Percentiles rank a stretch among this genome's conserved stretches.
Evolutionary conservation across 2,329 filamentous ascomycete genomes (phyloP).

Genomic region (Cercospora sp.): DNA sequence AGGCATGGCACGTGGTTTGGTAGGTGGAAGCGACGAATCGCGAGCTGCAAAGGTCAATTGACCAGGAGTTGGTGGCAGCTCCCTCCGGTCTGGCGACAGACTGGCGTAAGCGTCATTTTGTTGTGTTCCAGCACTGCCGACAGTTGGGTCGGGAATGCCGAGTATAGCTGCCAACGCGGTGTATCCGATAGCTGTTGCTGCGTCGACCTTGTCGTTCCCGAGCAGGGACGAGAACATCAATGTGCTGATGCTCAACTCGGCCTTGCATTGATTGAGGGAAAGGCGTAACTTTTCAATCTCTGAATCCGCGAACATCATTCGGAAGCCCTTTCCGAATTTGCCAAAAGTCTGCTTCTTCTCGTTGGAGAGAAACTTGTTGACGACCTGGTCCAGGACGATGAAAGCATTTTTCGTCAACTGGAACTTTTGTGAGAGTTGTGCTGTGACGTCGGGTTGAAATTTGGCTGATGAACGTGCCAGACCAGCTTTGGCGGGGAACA

Average conservation of each 20-base stretch:
- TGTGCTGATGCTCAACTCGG: slow-evolving; percentile 58
- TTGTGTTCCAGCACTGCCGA: neutral
- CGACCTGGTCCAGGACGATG: slow-evolving; percentile 62
- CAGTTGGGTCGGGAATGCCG: slow-evolving; percentile 41
- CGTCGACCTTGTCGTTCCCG: slow-evolving; percentile 57
- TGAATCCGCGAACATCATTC: slow-evolving; percentile 63
- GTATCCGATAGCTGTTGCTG: slow-evolving; percentile 65
- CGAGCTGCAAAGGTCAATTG: slow-evolving; percentile 1
- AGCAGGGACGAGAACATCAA: slow-evolving; percentile 62
- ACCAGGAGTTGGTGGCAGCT: slow-evolving; percentile 11
- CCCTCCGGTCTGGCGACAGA: slow-evolving; percentile 15
- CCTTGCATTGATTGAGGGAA: slow-evolving; percentile 59
- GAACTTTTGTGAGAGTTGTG: slow-evolving; percentile 66
- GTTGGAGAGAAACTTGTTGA: slow-evolving; percentile 61
- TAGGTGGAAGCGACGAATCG: slow-evolving; percentile 1
- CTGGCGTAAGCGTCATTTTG: slow-evolving; percentile 10
- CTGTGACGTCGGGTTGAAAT: slow-evolving; percentile 61
- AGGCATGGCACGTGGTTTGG: neutral
- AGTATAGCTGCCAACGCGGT: slow-evolving; percentile 66
- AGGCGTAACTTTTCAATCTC: slow-evolving; percentile 62
- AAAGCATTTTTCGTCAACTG: slow-evolving; percentile 63
- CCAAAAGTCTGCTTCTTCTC: slow-evolving; percentile 63
- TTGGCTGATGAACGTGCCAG: slow-evolving; percentile 55
- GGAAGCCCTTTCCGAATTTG: slow-evolving; percentile 61
- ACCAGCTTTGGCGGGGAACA: slow-evolving; percentile 69